These are phyloP conservation scores for Pleurotus pulmonarius DNA, from an alignment of 768 basidiomycete species.

Conservation along the genomic window DNA sequence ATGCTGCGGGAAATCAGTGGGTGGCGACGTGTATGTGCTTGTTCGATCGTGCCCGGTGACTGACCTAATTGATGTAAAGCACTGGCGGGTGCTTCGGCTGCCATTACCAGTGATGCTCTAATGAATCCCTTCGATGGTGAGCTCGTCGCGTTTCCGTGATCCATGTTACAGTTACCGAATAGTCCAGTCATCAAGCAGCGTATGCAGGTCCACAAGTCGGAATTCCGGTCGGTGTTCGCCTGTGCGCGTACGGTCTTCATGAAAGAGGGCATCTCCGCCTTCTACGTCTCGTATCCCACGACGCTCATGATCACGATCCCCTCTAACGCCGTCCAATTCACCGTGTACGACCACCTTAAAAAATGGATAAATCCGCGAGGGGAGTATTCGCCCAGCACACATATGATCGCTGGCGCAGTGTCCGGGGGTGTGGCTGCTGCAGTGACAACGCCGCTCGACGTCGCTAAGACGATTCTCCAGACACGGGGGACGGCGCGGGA, in stretches of 20 bases:
- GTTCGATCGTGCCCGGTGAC: not conserved
- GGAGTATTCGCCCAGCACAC: constrained; percentile 89
- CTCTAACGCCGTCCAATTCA: constrained; percentile 97
- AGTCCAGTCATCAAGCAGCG: constrained; percentile 93
- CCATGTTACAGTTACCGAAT: constrained; percentile 13
- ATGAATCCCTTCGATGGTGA: constrained; percentile 99
- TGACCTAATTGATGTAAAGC: constrained; percentile 41
- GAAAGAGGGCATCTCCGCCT: constrained; percentile 83
- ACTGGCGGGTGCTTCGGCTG: constrained; percentile 89
- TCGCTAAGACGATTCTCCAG: constrained; percentile 95
- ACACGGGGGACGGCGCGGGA: constrained; percentile 91
- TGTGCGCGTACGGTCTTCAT: constrained; percentile 84
- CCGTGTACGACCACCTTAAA: constrained; percentile 94
- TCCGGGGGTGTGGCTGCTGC: constrained; percentile 95
- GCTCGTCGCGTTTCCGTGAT: constrained; percentile 19
- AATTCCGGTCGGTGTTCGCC: constrained; percentile 82
- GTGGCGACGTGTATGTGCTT: constrained; percentile 76
- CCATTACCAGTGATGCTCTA: constrained; percentile 91
- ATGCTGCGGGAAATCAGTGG: constrained; percentile 77
- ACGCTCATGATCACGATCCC: constrained; percentile 96
- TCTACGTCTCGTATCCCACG: constrained; percentile 98
- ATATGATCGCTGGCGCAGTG: constrained; percentile 87
- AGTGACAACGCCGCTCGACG: constrained; percentile 94
- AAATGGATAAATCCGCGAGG: constrained; percentile 78
- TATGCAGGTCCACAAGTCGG: constrained; percentile 96